Evolutionary conservation across 2,329 filamentous ascomycete species (phyloP).

Genomic region (Verticillium isaacii): DNA sequence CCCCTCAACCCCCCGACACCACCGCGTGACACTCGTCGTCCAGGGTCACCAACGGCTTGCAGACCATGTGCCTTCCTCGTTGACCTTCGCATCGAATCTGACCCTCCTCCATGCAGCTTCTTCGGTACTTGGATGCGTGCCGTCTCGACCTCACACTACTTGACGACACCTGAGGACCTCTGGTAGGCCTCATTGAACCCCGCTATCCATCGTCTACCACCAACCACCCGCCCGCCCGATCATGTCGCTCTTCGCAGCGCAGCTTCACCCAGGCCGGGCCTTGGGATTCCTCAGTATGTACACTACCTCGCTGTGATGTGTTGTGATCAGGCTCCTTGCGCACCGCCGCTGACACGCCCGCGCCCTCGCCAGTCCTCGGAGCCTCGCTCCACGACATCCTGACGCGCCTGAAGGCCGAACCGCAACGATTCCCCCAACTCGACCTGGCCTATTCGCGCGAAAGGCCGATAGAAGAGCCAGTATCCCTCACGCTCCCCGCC

Average conservation of each 20-base stretch:
- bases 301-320: too few species aligned
- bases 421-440: slow-evolving; percentile 75
- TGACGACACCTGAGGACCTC: background rate
- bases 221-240: background rate
- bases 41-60: background rate
- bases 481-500: slow-evolving; percentile 69
- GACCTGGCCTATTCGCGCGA: slow-evolving; percentile 76
- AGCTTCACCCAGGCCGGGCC: slow-evolving; percentile 62
- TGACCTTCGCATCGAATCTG: background rate
- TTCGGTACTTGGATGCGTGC: background rate
- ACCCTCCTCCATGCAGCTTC: background rate
- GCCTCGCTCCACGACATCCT: slow-evolving; percentile 88
- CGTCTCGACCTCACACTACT: background rate
- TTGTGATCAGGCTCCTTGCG: background rate
- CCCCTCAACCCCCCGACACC: background rate
- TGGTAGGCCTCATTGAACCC: background rate
- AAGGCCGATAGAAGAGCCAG: slow-evolving; percentile 68
- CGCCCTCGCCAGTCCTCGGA: slow-evolving; percentile 62
- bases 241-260: slow-evolving; percentile 51
- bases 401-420: slow-evolving; percentile 82
- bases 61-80: background rate
- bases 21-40: background rate
- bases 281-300: slow-evolving; percentile 53
- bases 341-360: background rate
- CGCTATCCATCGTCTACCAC: background rate